Percentiles rank a stretch among this genome's conserved stretches.
phyloP scores from a whole-genome alignment of 306 rosid species.

The Prunus campanulata region DNA sequence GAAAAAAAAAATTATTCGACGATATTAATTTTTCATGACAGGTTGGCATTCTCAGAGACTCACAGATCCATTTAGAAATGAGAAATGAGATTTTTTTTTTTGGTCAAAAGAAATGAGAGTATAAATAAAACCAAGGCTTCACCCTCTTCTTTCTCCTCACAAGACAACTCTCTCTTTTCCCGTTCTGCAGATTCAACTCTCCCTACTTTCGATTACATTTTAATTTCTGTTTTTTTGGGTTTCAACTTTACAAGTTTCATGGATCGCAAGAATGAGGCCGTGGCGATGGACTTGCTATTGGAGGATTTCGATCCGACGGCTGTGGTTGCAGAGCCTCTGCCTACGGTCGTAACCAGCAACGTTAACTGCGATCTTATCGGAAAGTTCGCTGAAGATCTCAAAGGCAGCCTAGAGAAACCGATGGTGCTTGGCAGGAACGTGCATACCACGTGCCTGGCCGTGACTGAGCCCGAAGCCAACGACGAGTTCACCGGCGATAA shows the following conservation, averaged over 20 bases:
- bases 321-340: slow-evolving; percentile 41
- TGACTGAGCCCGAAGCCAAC: slow-evolving; percentile 70
- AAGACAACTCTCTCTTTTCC: background rate
- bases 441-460: slow-evolving; percentile 58
- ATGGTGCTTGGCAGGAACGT: slow-evolving; percentile 69
- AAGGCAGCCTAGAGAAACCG: slow-evolving; percentile 26
- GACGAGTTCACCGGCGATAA: slow-evolving; percentile 78
- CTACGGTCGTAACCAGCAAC: slow-evolving; percentile 18
- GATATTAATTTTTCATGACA: too few species aligned
- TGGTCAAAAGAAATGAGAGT: background rate
- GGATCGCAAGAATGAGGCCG: slow-evolving; percentile 12
- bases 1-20: too few species aligned
- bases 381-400: background rate
- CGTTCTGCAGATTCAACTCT: background rate
- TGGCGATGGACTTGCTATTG: slow-evolving; percentile 6
- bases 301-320: slow-evolving; percentile 32
- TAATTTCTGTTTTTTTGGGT: background rate
- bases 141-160: background rate
- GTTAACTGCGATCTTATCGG: slow-evolving; percentile 4
- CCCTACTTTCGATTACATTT: background rate
- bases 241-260: background rate
- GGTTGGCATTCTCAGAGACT: too few species aligned
- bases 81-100: too few species aligned
- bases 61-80: too few species aligned
- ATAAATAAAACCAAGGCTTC: background rate